These are phyloP conservation scores for Lolium multiflorum DNA, from an alignment of 176 grass and related monocot species.

Conservation along the genomic window DNA sequence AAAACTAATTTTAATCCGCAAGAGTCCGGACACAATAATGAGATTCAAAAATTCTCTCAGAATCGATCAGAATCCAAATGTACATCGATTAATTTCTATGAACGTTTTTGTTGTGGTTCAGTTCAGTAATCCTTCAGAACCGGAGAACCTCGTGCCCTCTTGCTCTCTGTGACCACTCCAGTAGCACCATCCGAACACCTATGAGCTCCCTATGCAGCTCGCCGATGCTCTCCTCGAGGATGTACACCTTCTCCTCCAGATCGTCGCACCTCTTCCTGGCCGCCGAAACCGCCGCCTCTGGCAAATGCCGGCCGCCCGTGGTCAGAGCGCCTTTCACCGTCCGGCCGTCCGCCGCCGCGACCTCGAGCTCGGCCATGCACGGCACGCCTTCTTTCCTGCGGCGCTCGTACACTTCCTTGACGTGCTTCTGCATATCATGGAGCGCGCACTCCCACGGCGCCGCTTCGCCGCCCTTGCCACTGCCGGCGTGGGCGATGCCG, in stretches of 20 bases:
- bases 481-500: not conserved
- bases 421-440: constrained; percentile 66
- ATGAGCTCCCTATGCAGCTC: constrained; percentile 65
- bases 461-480: constrained; percentile 21
- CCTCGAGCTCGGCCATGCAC: constrained; percentile 79
- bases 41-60: constrained; percentile 26
- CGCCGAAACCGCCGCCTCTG: not conserved
- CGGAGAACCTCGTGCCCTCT: constrained; percentile 42
- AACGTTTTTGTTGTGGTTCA: not conserved
- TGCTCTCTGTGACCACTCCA: constrained; percentile 55
- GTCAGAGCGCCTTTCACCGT: constrained; percentile 38
- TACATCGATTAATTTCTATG: constrained; percentile 28
- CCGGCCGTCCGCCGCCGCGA: constrained; percentile 34
- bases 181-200: constrained; percentile 62
- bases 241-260: constrained; percentile 57
- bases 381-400: constrained; percentile 59
- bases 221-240: constrained; percentile 63
- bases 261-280: constrained; percentile 60
- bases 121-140: constrained; percentile 32
- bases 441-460: constrained; percentile 62
- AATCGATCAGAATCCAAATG: constrained; percentile 19
- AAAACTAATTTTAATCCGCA: not conserved
- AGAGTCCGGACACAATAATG: not conserved
- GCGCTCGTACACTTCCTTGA: constrained; percentile 76
- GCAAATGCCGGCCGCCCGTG: not conserved